Percentiles rank a stretch among this genome's conserved stretches.
Evolutionary conservation across 139 green algal species (phyloP).

Genomic region (Coelastrella sp.): DNA sequence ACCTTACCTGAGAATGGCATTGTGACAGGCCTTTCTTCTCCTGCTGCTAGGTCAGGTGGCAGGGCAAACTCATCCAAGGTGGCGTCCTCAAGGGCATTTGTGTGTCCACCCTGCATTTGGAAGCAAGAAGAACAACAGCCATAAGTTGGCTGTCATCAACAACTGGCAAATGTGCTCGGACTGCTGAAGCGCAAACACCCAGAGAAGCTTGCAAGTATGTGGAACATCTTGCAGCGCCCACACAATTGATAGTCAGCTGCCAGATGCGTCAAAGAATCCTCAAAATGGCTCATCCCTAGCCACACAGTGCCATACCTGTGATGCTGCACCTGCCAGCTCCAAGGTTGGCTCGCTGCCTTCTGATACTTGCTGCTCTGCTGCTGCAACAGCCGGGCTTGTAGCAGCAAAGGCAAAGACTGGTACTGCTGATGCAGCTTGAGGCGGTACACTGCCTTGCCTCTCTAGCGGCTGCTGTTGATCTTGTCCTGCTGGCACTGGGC

Average conservation of each 20-base stretch:
- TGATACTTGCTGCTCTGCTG: background rate
- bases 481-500: conserved; percentile 6
- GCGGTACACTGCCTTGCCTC: no score
- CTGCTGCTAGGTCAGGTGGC: conserved; percentile 61
- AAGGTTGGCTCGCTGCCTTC: background rate
- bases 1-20: conserved; percentile 21
- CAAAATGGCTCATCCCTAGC: no score
- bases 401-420: background rate
- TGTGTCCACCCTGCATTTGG: background rate
- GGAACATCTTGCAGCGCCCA: no score
- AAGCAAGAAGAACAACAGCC: no score
- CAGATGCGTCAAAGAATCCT: no score
- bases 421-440: conserved; percentile 18
- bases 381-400: background rate
- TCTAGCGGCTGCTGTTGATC: no score
- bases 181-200: no score
- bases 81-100: conserved; percentile 45
- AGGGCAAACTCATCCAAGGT: conserved; percentile 68
- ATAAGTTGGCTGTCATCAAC: background rate
- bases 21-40: conserved; percentile 12
- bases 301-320: background rate
- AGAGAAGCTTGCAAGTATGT: no score
- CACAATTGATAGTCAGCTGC: no score
- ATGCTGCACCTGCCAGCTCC: background rate
- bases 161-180: no score